phyloP scores from a whole-genome alignment of 2,329 filamentous ascomycete genomes.

The Arthrinium phaeospermum region DNA sequence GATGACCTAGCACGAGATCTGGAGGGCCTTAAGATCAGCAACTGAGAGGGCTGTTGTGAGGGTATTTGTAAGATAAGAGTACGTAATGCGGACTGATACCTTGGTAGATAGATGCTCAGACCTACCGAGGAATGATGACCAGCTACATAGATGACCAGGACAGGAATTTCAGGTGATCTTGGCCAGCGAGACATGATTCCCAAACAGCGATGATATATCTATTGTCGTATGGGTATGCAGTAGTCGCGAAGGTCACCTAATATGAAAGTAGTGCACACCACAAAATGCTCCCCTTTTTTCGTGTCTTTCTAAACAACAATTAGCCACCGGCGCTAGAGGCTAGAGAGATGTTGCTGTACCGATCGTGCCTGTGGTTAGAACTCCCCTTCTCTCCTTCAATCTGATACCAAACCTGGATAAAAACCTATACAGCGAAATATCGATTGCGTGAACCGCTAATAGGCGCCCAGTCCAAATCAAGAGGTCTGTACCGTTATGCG shows the following conservation, averaged over 20 bases:
- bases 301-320: background rate
- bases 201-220: background rate
- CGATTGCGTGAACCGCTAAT: background rate
- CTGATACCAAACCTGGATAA: background rate
- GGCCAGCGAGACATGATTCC: background rate
- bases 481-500: background rate
- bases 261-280: too few relatives aligned
- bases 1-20: constrained; percentile 1
- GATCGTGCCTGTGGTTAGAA: background rate
- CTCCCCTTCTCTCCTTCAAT: background rate
- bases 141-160: background rate
- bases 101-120: background rate
- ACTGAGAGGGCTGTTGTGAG: background rate
- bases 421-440: background rate
- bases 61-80: background rate
- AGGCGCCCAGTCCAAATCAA: background rate
- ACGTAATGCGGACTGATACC: background rate
- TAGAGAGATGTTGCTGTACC: background rate
- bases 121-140: background rate
- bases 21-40: background rate
- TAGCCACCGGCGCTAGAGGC: background rate
- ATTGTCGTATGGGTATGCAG: too few relatives aligned
- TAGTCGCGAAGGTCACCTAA: too few relatives aligned
- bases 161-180: background rate
- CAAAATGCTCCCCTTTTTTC: too few relatives aligned